Evolutionary conservation across 139 green algal species (phyloP).

Genomic region (Chlamydomonas sphaeroides): DNA sequence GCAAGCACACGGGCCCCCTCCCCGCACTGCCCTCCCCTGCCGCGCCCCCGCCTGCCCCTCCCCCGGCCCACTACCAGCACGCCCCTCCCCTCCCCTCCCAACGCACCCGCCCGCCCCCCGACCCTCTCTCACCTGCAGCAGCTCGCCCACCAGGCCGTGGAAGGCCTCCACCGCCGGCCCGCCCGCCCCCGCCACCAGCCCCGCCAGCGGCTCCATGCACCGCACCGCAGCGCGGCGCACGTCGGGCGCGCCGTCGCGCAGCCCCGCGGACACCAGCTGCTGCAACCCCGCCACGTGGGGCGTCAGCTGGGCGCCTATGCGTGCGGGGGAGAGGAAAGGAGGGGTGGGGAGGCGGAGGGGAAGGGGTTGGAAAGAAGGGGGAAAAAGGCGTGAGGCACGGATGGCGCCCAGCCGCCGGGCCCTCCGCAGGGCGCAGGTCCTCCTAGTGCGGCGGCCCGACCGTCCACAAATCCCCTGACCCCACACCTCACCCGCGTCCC

Average conservation of each 20-base stretch:
- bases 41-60: too few species aligned
- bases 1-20: too few species aligned
- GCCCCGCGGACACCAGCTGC: slow-evolving; percentile 51
- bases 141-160: slow-evolving; percentile 54
- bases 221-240: slow-evolving; percentile 69
- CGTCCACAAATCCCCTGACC: too few species aligned
- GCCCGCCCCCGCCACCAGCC: slow-evolving; percentile 36
- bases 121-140: slow-evolving; percentile 51
- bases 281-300: slow-evolving; percentile 61
- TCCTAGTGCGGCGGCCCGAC: too few species aligned
- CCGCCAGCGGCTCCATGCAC: slow-evolving; percentile 56
- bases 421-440: too few species aligned
- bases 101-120: neutral
- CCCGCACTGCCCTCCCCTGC: too few species aligned
- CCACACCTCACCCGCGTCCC: too few species aligned
- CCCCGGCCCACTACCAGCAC: too few species aligned
- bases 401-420: too few species aligned
- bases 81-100: neutral
- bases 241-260: slow-evolving; percentile 49
- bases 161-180: slow-evolving; percentile 48
- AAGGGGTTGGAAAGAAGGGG: neutral
- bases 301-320: slow-evolving; percentile 48
- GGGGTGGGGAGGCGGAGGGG: neutral
- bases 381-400: too few species aligned
- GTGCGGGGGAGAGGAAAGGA: too few species aligned